Base-by-base conservation (phyloP, 306 rosid genomes). In the Canavalia gladiata region DNA sequence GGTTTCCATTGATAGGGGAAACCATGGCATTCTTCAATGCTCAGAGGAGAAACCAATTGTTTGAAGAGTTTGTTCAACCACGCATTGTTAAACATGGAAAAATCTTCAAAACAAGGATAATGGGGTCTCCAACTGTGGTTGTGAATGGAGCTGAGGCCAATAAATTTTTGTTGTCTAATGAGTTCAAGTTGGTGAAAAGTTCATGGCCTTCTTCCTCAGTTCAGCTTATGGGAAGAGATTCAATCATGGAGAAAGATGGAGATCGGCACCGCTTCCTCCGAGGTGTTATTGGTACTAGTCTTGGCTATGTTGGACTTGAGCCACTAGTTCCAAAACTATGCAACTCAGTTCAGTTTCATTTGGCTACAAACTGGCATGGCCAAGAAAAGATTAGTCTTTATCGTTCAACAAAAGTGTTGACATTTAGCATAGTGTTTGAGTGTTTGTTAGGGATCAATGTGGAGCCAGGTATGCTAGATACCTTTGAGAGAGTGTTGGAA, bases 151-250 rank as follows among this genome's bases (percentile, higher is more conserved):
- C 97, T 51, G 90, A 90, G 42, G 97, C 92, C 28, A 94, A 94
- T 7, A 87, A 75, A 2, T 94, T 90, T 50, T 39, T 94, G 50
- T 9, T 92, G 63, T 90, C 95, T 2, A 92, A 90, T 70, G 97
- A 94, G 89, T 94, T 94, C 83, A 92, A 94, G 88, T 75, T 90
- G 77, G 98, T 92, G 75, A 85, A 90, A 70, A 92, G 97, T 78
- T 91, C 97, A 13, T 92, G 97, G 98, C 98, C 98, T 67, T 86
- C 95, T 10, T 70, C 92, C 4, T 84, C 94, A 7, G 94, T 94
- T 77, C 89, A 94, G 86, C 92, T 92, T 81, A 92, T 94, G 98
- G 98, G 97, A 58, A 86, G 64, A 47, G 83, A 92, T 82, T 92
- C 91, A 0, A 92, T 92, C 71, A 92, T 94, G 97, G 90, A 90